A percentile compares a stretch with the other conserved stretches of the same genome.
These are phyloP conservation scores for Penicillium argentinense DNA, from an alignment of 495 filamentous ascomycete genomes.

Conservation along the genomic window DNA sequence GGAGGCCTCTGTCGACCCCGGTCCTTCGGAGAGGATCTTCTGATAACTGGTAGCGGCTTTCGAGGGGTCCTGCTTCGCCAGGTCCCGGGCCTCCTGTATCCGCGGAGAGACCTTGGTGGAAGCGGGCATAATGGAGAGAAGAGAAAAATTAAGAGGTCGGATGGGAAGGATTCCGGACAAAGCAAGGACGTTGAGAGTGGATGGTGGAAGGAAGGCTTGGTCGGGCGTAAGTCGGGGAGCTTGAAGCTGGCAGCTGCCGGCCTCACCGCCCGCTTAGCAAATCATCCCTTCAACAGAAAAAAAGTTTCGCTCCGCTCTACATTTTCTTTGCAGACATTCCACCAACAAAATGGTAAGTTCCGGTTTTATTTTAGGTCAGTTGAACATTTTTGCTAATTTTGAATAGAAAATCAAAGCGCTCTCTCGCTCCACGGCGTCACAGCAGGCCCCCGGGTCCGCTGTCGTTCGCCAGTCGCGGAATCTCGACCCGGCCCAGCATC, in stretches of 20 bases:
- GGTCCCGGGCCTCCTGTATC: constrained; percentile 81
- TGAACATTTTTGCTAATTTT: constrained; percentile 9
- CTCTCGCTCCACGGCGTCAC: constrained; percentile 70
- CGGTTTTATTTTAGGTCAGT: not conserved
- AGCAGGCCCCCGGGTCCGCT: constrained; percentile 76
- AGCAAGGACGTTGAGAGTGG: constrained; percentile 8
- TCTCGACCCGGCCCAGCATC: constrained; percentile 88
- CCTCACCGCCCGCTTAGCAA: constrained; percentile 34
- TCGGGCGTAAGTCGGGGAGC: constrained; percentile 28
- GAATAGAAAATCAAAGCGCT: constrained; percentile 89
- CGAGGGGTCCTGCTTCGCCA: constrained; percentile 71
- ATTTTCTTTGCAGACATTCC: constrained; percentile 11
- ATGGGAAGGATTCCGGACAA: constrained; percentile 2
- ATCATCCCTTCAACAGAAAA: constrained; percentile 33
- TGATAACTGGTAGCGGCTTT: constrained; percentile 84
- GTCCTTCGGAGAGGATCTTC: constrained; percentile 80
- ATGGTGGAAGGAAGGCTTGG: constrained; percentile 18
- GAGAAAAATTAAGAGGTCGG: not conserved
- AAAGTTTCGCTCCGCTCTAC: constrained; percentile 26
- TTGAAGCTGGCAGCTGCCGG: constrained; percentile 33
- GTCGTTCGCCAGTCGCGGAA: constrained; percentile 77
- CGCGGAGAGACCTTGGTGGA: constrained; percentile 53
- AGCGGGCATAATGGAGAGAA: constrained; percentile 45
- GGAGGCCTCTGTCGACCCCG: constrained; percentile 78
- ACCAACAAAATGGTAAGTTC: constrained; percentile 26